Conservation (phyloP, 306 rosid species). For the Medicago truncatula region DNA sequence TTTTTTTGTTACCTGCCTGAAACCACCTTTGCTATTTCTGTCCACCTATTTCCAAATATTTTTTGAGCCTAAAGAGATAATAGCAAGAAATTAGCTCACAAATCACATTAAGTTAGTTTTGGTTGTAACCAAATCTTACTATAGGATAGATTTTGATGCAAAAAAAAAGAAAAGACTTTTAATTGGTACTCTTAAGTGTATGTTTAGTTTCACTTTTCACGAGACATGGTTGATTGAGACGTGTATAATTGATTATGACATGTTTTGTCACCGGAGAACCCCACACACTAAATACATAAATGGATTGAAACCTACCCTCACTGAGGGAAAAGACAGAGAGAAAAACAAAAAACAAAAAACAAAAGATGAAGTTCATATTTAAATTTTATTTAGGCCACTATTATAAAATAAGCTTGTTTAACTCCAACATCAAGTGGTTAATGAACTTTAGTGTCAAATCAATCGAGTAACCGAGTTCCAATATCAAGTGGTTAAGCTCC, state of each 20-base stretch:
- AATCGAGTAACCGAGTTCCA: background rate
- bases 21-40: constrained; percentile 99
- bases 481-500: too few relatives aligned
- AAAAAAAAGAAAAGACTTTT: constrained; percentile 8
- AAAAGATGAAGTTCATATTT: constrained; percentile 23
- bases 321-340: constrained; percentile 8
- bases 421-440: constrained; percentile 14
- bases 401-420: constrained; percentile 20
- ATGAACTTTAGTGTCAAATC: background rate
- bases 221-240: background rate
- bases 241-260: background rate
- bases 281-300: background rate
- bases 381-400: constrained; percentile 29
- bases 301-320: constrained; percentile 29
- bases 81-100: constrained; percentile 39
- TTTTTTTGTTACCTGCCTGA: constrained; percentile 84
- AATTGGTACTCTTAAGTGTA: constrained; percentile 23
- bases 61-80: constrained; percentile 84
- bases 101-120: background rate
- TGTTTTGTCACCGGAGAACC: background rate
- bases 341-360: constrained; percentile 1
- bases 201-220: background rate
- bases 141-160: constrained; percentile 14
- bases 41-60: constrained; percentile 96
- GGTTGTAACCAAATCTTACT: constrained; percentile 24